Evolutionary conservation across 169 alveolate species (phyloP), one percentile per base, ranked within the genome.

Genomic region (Plasmodium vinckei): DNA sequence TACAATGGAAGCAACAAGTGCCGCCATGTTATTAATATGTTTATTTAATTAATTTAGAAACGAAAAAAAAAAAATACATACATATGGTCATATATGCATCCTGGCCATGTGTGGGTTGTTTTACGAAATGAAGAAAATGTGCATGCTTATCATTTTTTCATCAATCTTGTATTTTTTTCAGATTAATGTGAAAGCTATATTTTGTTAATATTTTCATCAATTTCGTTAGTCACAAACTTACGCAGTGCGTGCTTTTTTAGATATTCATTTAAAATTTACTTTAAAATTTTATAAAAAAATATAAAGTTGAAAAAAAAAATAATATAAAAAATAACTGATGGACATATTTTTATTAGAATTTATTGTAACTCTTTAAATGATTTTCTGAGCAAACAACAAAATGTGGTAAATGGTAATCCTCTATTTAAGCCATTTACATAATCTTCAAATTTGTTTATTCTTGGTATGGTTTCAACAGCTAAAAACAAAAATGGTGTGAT

Each of bases 361-460:
- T 56, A 82, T 82, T 82, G 56, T 56, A 68, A 56, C 46, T 82
- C 90, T 56, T 82, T 69, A 63, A 82, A 65, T 19, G 90, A 82
- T 60, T 68, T 67, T 67, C 84, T 82, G 10, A 82, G 84, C 46
- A 68, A 19, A 72, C 90, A 82, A 12, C 90, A 82, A 27, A 82
- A 82, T 13, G 90, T 68, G 23, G 90, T 65, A 63, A 82, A 82
- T 6, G 90, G 90, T 19, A 82, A 49, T 10, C 90, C 90, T 46
- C 53, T 82, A 68, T 82, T 82, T 47, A 82, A 51, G n/a, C 57
- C 46, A 44, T 69, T 54, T 5, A 82, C 84, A 27, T 63, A 69
- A 56, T 82, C 84, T 60, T 82, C 90, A 47, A 82, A 65, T 39
- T 69, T 82, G 68, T 47, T 69, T 23, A 82, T 44, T 21, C 84